Conservation (phyloP, 2,329 filamentous ascomycete genomes). For the Talaromyces verruculosus region DNA sequence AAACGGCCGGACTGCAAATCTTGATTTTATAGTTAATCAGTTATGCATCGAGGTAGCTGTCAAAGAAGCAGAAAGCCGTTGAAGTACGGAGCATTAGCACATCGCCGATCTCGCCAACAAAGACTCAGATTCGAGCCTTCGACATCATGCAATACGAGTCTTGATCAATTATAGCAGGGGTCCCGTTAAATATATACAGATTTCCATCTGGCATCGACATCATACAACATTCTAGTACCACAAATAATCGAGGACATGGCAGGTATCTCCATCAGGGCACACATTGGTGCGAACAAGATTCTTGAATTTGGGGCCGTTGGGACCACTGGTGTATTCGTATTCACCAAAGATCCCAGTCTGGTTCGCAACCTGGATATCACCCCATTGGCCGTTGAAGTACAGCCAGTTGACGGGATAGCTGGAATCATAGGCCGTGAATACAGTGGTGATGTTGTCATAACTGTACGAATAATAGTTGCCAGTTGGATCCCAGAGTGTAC, state of each 20-base stretch:
- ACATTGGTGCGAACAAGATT: constrained; percentile 56
- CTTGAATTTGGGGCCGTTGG: constrained; percentile 63
- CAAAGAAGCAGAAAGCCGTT: not conserved
- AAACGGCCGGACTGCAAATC: not conserved
- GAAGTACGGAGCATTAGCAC: not conserved
- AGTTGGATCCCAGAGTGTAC: constrained; percentile 61
- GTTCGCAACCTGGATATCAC: constrained; percentile 58
- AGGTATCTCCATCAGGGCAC: constrained; percentile 45
- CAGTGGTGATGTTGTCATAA: constrained; percentile 42
- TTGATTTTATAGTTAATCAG: not conserved
- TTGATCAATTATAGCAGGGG: not conserved
- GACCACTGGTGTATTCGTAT: constrained; percentile 58
- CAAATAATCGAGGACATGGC: constrained; percentile 15
- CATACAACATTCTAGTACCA: not conserved
- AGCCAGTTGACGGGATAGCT: constrained; percentile 56
- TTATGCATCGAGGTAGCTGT: not conserved
- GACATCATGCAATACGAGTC: not conserved
- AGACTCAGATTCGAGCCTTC: not conserved
- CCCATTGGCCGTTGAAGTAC: constrained; percentile 60
- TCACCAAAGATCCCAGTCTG: constrained; percentile 52
- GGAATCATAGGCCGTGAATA: constrained; percentile 51
- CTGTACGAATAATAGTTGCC: constrained; percentile 57
- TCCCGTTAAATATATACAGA: not conserved
- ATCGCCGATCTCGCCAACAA: not conserved
- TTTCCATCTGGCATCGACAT: not conserved